Conservation (phyloP, 1,284 basidiomycete genomes). For the Ganoderma lucidum region DNA sequence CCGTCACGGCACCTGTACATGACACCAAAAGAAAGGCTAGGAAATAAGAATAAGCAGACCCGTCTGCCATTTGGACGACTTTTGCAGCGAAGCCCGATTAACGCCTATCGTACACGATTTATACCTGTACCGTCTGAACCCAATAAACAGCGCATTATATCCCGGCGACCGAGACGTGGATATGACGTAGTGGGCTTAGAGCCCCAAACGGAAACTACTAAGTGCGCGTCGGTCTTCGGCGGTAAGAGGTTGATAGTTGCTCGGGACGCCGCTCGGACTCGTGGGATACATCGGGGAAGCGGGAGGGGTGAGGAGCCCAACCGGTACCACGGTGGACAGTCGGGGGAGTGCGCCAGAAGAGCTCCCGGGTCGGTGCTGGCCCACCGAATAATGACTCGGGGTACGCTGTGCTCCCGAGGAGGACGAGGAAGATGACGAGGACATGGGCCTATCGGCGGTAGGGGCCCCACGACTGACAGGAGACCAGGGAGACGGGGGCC, state of each 20-base stretch:
- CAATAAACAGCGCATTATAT: not conserved
- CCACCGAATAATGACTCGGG: conserved; percentile 37
- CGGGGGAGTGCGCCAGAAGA: conserved; percentile 46
- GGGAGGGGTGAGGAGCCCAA: conserved; percentile 35
- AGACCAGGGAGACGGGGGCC: conserved; percentile 40
- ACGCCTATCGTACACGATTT: conserved; percentile 24
- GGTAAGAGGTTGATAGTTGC: conserved; percentile 41
- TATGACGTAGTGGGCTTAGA: conserved; percentile 28
- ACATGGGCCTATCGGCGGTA: conserved; percentile 45
- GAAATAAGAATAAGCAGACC: conserved; percentile 1
- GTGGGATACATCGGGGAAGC: conserved; percentile 34
- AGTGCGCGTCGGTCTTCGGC: conserved; percentile 43
- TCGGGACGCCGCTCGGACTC: conserved; percentile 25
- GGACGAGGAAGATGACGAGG: conserved; percentile 47
- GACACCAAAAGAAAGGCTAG: conserved; percentile 11
- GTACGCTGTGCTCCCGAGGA: conserved; percentile 44
- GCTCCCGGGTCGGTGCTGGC: conserved; percentile 33
- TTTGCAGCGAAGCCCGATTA: conserved; percentile 9
- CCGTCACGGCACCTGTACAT: conserved; percentile 12
- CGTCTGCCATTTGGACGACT: conserved; percentile 6
- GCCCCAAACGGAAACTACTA: conserved; percentile 43
- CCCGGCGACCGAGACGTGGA: not conserved
- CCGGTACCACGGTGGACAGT: conserved; percentile 49
- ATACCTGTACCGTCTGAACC: not conserved
- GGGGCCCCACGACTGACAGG: conserved; percentile 38